Evolutionary conservation across 2,329 filamentous ascomycete species (phyloP), one percentile per base, ranked within the genome.

Genomic region (Pyricularia sp.): DNA sequence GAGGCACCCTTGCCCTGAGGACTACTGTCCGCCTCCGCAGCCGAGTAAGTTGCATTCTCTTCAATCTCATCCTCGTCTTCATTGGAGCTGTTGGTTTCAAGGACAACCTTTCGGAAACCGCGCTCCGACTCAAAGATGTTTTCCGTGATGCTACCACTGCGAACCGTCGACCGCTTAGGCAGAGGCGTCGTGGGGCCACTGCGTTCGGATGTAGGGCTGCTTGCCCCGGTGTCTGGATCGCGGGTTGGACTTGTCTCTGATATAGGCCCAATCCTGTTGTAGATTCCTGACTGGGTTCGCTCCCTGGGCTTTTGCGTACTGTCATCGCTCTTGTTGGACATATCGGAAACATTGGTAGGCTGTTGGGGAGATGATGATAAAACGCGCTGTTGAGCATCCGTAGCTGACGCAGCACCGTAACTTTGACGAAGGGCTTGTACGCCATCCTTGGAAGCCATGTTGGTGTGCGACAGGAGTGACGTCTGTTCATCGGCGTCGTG

Each of bases 131-230:
- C 88, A 65, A 92, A 78, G n/a, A 90, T 79, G 67, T 89, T 90
- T 74, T 93, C 89, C 0, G 89, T 91, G 70, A 93, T 91, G 72
- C 87, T 90, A 31, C 90, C 89, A 69, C 87, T 90, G 65, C 88
- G 81, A 6, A 87, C 86, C 4, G 80, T 78, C 35, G 70, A 70
- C 22, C 69, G 69, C 53, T 60, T 60, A 60, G 40, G 63, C 53
- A 64, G 55, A 24, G 63, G 63, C 2, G 69, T 66, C 7, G 60
- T 53, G 8, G 68, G 64, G 4, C 62, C 64, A 62, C 35, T 67
- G 33, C 68, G 65, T 63, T 66, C 61, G 30, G 65, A 66, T 40
- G 44, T 40, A 3, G 66, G 65, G 44, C 66, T 67, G 59, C 40
- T 65, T 62, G 63, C 64, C 13, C 63, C 59, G 55, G 24, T 63